Evolutionary conservation across 768 basidiomycete genomes (phyloP).

Genomic region (Mycena olivaceomarginata): DNA sequence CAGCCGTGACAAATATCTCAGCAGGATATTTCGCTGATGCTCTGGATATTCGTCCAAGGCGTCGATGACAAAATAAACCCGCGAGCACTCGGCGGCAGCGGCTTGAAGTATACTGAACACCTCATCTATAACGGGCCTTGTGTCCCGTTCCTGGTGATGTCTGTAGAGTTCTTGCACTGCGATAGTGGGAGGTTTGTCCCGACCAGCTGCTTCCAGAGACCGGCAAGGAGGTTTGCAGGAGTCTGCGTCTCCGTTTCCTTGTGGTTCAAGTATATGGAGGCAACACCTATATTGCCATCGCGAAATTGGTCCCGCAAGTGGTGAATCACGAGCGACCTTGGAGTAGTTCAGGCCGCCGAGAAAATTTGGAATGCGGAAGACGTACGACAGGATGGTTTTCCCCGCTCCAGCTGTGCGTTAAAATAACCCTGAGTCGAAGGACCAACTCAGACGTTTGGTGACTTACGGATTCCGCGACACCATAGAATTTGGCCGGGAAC

Average conservation of each 20-base stretch:
- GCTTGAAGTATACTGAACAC: neutral
- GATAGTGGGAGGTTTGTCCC: neutral
- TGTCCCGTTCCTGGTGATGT: neutral
- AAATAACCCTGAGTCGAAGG: neutral
- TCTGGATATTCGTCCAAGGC: conserved; percentile 8
- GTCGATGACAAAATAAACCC: conserved; percentile 2
- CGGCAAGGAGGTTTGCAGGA: conserved; percentile 4
- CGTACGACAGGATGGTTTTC: conserved; percentile 4
- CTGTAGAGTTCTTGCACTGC: neutral
- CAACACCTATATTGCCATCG: conserved; percentile 7
- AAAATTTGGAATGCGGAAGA: neutral
- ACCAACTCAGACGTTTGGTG: neutral
- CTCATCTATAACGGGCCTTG: neutral
- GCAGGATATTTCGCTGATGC: neutral
- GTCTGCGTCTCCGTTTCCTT: conserved; percentile 7
- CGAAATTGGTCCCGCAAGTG: neutral
- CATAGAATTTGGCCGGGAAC: conserved; percentile 7
- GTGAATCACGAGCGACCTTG: conserved; percentile 1
- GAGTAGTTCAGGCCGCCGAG: neutral
- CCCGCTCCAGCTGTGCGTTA: conserved; percentile 10
- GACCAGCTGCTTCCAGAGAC: conserved; percentile 3
- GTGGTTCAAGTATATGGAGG: conserved; percentile 9
- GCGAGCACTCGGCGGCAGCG: neutral
- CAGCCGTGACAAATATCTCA: neutral
- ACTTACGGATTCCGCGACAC: conserved; percentile 7